phyloP scores from a whole-genome alignment of 192 early-diverging fungal genomes.

The Tieghemiomyces parasiticus region DNA sequence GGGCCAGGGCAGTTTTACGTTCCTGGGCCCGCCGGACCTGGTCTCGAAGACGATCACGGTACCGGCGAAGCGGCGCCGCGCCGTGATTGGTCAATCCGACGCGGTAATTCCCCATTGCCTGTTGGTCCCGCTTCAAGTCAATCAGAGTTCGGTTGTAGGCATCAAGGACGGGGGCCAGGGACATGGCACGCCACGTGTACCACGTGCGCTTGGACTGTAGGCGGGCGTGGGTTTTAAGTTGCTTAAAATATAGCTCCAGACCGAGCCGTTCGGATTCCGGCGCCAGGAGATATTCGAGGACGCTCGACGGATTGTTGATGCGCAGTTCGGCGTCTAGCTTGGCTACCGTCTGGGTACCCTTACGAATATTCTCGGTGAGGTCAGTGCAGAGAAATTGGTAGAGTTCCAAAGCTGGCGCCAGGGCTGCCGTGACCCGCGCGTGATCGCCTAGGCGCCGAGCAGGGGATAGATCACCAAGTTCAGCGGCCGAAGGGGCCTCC shows the following conservation, averaged over 20 bases:
- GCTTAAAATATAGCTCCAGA: slow-evolving; percentile 1
- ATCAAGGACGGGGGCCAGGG: not conserved
- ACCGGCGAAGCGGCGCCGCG: not conserved
- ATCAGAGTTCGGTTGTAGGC: not conserved
- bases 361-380: not conserved
- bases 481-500: too few relatives aligned
- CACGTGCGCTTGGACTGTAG: not conserved
- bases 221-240: slow-evolving; percentile 5
- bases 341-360: not conserved
- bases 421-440: too few relatives aligned
- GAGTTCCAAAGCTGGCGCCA: not conserved
- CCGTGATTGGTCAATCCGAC: not conserved
- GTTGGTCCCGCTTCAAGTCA: not conserved
- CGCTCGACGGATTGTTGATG: not conserved
- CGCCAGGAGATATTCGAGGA: slow-evolving; percentile 1
- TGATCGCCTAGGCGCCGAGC: too few relatives aligned
- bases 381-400: slow-evolving; percentile 8
- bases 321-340: not conserved
- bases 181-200: slow-evolving; percentile 6
- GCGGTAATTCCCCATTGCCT: not conserved
- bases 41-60: not conserved
- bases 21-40: not conserved
- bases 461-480: too few relatives aligned
- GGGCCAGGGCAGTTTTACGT: not conserved
- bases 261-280: not conserved